Conservation (phyloP, 768 basidiomycete species). For the Suillus sp. region DNA sequence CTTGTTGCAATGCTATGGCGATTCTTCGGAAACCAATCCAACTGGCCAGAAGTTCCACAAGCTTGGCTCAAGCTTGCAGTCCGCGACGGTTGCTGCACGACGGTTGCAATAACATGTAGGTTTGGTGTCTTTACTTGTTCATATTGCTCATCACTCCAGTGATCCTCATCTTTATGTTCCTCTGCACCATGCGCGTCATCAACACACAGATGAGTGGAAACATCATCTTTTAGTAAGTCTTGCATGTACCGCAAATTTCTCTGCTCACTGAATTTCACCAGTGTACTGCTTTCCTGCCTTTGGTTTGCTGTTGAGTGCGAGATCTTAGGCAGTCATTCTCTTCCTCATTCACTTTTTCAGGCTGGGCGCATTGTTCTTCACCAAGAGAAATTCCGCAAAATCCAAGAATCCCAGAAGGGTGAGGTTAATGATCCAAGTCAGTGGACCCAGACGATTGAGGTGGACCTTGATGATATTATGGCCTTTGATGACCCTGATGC, state of each 20-base stretch:
- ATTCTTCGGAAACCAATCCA: constrained; percentile 7
- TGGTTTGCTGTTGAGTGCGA: constrained; percentile 8
- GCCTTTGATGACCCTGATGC: background rate
- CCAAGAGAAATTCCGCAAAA: background rate
- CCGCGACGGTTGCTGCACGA: constrained; percentile 21
- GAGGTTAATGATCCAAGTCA: background rate
- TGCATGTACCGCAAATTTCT: background rate
- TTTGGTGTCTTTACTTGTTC: background rate
- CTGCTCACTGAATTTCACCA: background rate
- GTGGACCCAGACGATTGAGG: background rate
- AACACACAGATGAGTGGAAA: constrained; percentile 21
- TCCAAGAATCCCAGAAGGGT: background rate
- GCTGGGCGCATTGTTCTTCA: background rate
- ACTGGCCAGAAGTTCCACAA: background rate
- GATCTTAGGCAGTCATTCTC: no score
- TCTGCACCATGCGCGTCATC: constrained; percentile 18
- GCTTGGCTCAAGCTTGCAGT: background rate
- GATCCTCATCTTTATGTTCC: constrained; percentile 23
- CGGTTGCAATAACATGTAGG: constrained; percentile 20
- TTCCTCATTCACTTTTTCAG: constrained; percentile 2
- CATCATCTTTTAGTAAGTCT: constrained; percentile 24
- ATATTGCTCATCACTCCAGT: constrained; percentile 10
- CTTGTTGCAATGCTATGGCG: constrained; percentile 25
- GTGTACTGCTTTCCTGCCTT: background rate
- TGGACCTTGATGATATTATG: background rate